A percentile compares a stretch with the other conserved stretches of the same genome.
These are phyloP conservation scores for Podochytrium sp. DNA, from an alignment of 192 early-diverging fungal genomes.

Conservation along the genomic window DNA sequence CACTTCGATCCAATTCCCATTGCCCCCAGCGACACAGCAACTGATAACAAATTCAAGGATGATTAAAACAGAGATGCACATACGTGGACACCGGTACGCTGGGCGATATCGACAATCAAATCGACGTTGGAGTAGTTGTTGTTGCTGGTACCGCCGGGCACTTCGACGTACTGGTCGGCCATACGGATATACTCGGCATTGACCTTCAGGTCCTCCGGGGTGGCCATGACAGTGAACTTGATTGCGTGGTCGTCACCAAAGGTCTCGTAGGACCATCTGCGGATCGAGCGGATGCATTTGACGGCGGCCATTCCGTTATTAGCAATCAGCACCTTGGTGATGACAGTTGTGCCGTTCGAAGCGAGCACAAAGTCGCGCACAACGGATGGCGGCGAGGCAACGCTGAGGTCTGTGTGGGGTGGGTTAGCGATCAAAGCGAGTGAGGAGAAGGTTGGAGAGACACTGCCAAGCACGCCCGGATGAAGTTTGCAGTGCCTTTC, in stretches of 20 bases:
- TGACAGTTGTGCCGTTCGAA: constrained; percentile 53
- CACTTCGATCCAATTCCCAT: too few species aligned
- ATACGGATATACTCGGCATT: constrained; percentile 99
- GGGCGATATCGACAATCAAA: constrained; percentile 97
- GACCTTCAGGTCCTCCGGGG: constrained; percentile 94
- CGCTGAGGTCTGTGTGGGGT: too few species aligned
- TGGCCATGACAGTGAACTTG: constrained; percentile 97
- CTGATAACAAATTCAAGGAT: too few species aligned
- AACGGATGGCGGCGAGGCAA: constrained; percentile 33
- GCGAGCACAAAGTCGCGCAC: constrained; percentile 48
- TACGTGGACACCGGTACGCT: constrained; percentile 86
- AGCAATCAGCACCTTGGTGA: constrained; percentile 94
- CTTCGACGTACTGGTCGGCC: constrained; percentile 98
- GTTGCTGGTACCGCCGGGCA: constrained; percentile 96
- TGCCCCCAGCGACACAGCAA: too few species aligned
- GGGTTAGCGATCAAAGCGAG: too few species aligned
- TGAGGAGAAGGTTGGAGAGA: too few species aligned
- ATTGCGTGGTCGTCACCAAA: constrained; percentile 97
- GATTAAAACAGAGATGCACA: constrained; percentile 15
- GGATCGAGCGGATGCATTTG: constrained; percentile 97
- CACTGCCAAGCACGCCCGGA: too few species aligned
- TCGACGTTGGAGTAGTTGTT: constrained; percentile 99
- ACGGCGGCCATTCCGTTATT: constrained; percentile 99
- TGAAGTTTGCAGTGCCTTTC: too few species aligned
- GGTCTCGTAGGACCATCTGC: constrained; percentile 97